These are phyloP conservation scores for Ilyonectria sp. DNA, from an alignment of 2,329 filamentous ascomycete species.

Conservation along the genomic window DNA sequence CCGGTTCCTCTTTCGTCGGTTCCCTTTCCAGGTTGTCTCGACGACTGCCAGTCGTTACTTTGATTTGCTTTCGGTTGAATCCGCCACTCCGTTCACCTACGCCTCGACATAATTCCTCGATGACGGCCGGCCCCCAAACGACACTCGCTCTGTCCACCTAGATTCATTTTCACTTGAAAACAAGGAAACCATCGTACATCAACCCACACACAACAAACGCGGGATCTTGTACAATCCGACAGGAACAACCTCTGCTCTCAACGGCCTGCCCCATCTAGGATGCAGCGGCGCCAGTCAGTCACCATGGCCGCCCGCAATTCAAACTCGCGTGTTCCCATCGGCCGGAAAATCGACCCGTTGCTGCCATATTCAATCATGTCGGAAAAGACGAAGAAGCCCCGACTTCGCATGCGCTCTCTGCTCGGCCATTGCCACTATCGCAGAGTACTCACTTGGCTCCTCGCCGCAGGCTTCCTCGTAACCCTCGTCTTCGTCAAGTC, in stretches of 20 bases:
- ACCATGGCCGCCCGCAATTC: conserved; percentile 55
- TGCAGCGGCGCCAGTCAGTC: conserved; percentile 52
- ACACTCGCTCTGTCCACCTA: conserved; percentile 43
- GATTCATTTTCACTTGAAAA: conserved; percentile 35
- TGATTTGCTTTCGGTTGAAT: conserved; percentile 42
- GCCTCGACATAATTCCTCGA: conserved; percentile 44
- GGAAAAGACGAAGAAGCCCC: conserved; percentile 54
- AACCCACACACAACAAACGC: conserved; percentile 20
- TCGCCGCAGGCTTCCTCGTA: conserved; percentile 59
- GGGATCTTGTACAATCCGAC: conserved; percentile 24
- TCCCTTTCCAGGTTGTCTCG: conserved; percentile 45
- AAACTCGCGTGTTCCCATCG: conserved; percentile 50
- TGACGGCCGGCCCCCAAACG: conserved; percentile 47
- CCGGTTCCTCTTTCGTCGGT: conserved; percentile 48
- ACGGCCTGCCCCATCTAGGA: conserved; percentile 44
- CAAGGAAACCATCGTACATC: conserved; percentile 32
- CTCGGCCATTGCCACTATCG: conserved; percentile 69
- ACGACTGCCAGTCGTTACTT: conserved; percentile 51
- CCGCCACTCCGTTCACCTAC: conserved; percentile 31
- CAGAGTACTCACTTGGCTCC: conserved; percentile 66
- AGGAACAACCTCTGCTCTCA: conserved; percentile 38
- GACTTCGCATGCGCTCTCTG: conserved; percentile 60
- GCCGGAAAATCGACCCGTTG: conserved; percentile 52
- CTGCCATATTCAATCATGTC: conserved; percentile 52
- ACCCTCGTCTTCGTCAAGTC: conserved; percentile 58